Percentiles rank a stretch among this genome's conserved stretches.
Conservation (phyloP, 202 grass and related monocot genomes). For the Setaria italica region DNA sequence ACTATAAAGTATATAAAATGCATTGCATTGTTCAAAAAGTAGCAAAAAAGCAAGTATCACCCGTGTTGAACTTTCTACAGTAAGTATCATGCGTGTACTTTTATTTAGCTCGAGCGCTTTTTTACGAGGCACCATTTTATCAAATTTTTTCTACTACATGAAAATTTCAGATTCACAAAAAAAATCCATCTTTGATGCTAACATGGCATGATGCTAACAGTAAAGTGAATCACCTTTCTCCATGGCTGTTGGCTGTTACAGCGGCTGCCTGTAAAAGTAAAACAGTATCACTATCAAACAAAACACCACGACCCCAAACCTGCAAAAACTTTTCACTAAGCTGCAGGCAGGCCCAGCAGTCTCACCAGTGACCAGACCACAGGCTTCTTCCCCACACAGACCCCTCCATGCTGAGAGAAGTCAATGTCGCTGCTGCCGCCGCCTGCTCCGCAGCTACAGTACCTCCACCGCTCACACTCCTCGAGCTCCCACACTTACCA, state of each 20-base stretch:
- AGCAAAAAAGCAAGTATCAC: background rate
- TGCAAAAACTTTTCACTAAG: constrained; percentile 46
- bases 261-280: background rate
- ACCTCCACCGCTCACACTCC: constrained; percentile 14
- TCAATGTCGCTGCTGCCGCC: constrained; percentile 43
- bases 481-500: constrained; percentile 8
- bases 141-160: no score
- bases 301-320: background rate
- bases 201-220: constrained; percentile 16
- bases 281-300: constrained; percentile 24
- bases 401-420: background rate
- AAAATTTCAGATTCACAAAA: background rate
- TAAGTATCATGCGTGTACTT: background rate
- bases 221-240: constrained; percentile 51
- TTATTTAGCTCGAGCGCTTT: no score
- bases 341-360: background rate
- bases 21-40: background rate
- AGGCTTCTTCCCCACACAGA: constrained; percentile 16
- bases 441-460: constrained; percentile 29
- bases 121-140: background rate
- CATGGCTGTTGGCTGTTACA: background rate
- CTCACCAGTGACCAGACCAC: background rate
- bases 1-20: background rate
- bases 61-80: background rate
- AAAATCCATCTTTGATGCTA: background rate